Base-by-base conservation (phyloP, 768 basidiomycete species). In the Mycena pura region DNA sequence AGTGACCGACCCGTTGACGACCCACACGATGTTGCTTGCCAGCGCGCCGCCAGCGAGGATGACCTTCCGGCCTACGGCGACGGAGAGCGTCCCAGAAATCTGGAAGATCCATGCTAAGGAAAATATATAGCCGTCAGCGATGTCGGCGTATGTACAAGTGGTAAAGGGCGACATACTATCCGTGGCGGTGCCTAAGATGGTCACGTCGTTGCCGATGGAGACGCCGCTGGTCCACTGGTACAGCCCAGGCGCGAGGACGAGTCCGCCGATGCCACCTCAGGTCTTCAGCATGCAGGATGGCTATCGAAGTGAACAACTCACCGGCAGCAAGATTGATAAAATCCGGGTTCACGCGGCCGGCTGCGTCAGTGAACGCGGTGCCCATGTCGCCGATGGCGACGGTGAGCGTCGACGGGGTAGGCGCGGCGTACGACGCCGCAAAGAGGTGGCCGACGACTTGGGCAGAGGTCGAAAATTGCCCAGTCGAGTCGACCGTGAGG, bases 401-500 rank as follows among this genome's bases (percentile, higher is more conserved):
- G 15, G n/a, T 13, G 21, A 32, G 31, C n/a, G 17, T 32, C 4
- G 47, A 6, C 5, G 47, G 29, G 14, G 15, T 48, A 10, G n/a
- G 31, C n/a, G 17, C 47, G 19, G 3, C 2, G n/a, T 48, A 48
- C 5, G 17, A 19, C n/a, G 47, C 47, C 11, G 47, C 29, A 21
- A 48, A 48, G 3, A 32, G 11, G 7, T 48, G 11, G 1, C 31
- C 47, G 19, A 11, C n/a, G 11, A 48, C 47, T 34, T 48, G 47
- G 19, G 17, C 22, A 21, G 47, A 48, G n/a, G 47, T 48, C 5
- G 47, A 32, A 36, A 63, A 72, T 14, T 61, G 60, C 17, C 65
- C 65, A 25, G 31, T 47, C 24, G 63, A 27, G 38, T 54, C 57
- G 27, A 66, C 46, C 6, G 64, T 65, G n/a, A 68, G 55, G 27